Conservation (phyloP, 23 red algal genomes). For the Gracilaria caudata region DNA sequence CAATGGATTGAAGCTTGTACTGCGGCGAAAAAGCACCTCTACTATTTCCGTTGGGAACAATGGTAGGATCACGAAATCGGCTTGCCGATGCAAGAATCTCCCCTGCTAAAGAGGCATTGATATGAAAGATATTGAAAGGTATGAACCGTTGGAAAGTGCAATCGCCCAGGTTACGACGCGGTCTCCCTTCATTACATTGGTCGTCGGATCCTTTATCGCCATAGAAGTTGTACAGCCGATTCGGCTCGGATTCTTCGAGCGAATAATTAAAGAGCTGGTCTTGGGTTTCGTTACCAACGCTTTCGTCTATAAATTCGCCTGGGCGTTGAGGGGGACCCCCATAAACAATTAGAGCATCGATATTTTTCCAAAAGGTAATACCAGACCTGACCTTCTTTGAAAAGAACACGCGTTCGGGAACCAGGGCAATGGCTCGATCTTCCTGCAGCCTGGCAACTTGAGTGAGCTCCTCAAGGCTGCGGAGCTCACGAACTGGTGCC, state of each 20-base stretch:
- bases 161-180: conserved; percentile 22
- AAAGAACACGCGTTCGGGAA: conserved; percentile 61
- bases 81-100: conserved; percentile 4
- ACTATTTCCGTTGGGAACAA: background rate
- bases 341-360: conserved; percentile 58
- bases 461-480: background rate
- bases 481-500: conserved; percentile 23
- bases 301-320: background rate
- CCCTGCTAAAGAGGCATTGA: conserved; percentile 34
- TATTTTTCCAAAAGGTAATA: conserved; percentile 15
- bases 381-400: conserved; percentile 12
- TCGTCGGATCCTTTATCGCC: background rate
- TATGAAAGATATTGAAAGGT: conserved; percentile 68
- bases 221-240: conserved; percentile 47
- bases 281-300: background rate
- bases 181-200: background rate
- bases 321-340: conserved; percentile 23
- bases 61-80: conserved; percentile 28
- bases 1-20: conserved; percentile 58
- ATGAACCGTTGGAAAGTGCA: conserved; percentile 36
- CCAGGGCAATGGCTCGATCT: conserved; percentile 27
- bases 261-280: conserved; percentile 30
- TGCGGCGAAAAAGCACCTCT: conserved; percentile 22
- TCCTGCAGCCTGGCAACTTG: background rate
- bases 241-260: conserved; percentile 37